A percentile compares a stretch with the other conserved stretches of the same genome.
Evolutionary conservation across 306 rosid species (phyloP).

Genomic region (Oxytropis ochrocephala): DNA sequence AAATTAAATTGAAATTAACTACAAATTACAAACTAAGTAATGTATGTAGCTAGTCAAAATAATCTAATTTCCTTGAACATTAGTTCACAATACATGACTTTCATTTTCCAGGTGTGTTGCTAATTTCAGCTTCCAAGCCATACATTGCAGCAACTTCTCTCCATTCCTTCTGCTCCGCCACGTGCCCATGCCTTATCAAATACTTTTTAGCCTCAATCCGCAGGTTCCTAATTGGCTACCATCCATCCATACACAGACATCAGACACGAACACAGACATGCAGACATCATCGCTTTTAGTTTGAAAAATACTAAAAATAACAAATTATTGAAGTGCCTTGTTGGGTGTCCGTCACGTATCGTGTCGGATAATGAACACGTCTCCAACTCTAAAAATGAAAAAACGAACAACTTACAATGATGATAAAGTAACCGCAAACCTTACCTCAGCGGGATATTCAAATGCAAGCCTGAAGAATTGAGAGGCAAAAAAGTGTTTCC

Average conservation of each 20-base stretch:
- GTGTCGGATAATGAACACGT: too few species aligned
- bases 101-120: neutral
- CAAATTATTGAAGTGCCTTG: too few species aligned
- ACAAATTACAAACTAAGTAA: too few species aligned
- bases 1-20: too few species aligned
- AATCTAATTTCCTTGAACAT: too few species aligned
- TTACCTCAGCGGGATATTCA: conserved; percentile 24
- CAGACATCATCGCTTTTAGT: too few species aligned
- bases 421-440: neutral
- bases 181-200: conserved; percentile 15
- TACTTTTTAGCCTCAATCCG: conserved; percentile 19
- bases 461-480: conserved; percentile 26
- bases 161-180: conserved; percentile 23
- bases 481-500: conserved; percentile 24
- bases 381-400: too few species aligned
- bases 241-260: neutral
- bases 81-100: neutral
- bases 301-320: too few species aligned
- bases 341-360: too few species aligned
- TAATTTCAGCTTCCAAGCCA: conserved; percentile 17
- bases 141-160: conserved; percentile 19
- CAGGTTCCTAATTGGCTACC: conserved; percentile 28
- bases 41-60: too few species aligned
- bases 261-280: too few species aligned
- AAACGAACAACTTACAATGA: neutral